These are phyloP conservation scores for Boechera divaricarpa DNA, from an alignment of 345 rosid species.

Conservation along the genomic window DNA sequence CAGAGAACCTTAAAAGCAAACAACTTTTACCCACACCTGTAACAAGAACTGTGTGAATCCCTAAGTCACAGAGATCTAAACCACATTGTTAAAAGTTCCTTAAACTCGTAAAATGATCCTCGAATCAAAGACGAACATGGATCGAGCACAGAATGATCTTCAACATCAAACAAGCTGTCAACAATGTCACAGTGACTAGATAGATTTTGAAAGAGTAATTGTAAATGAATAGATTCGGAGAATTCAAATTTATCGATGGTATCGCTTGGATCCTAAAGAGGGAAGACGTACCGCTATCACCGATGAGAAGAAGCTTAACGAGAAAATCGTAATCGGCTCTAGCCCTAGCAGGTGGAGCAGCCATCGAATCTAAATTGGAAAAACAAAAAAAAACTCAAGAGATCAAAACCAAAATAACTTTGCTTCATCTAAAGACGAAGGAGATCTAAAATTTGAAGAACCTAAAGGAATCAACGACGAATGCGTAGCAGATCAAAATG, in stretches of 20 bases:
- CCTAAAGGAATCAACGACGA: slow-evolving; percentile 25
- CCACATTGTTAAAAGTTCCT: neutral
- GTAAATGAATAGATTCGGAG: neutral
- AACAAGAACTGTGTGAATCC: slow-evolving; percentile 3
- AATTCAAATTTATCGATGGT: slow-evolving; percentile 14
- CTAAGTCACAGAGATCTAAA: slow-evolving; percentile 23
- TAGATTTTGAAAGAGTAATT: slow-evolving; percentile 4
- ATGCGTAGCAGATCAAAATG: slow-evolving; percentile 37
- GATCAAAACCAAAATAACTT: slow-evolving; percentile 26
- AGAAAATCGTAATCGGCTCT: slow-evolving; percentile 83
- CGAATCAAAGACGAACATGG: slow-evolving; percentile 7
- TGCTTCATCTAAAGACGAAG: neutral
- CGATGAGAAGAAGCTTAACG: slow-evolving; percentile 73
- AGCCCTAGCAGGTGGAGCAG: slow-evolving; percentile 82
- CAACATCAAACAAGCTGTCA: neutral
- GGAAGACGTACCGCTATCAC: slow-evolving; percentile 66
- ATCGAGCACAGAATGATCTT: slow-evolving; percentile 3
- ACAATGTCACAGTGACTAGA: neutral
- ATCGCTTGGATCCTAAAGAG: slow-evolving; percentile 16
- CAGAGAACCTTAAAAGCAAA: slow-evolving; percentile 89
- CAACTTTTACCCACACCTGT: slow-evolving; percentile 96
- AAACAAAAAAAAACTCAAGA: slow-evolving; percentile 8
- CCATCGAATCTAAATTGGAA: slow-evolving; percentile 45
- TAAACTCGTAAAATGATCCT: neutral
- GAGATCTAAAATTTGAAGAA: slow-evolving; percentile 14